Base-by-base conservation (phyloP, 1,284 basidiomycete species). In the Heliocybe sulcata region DNA sequence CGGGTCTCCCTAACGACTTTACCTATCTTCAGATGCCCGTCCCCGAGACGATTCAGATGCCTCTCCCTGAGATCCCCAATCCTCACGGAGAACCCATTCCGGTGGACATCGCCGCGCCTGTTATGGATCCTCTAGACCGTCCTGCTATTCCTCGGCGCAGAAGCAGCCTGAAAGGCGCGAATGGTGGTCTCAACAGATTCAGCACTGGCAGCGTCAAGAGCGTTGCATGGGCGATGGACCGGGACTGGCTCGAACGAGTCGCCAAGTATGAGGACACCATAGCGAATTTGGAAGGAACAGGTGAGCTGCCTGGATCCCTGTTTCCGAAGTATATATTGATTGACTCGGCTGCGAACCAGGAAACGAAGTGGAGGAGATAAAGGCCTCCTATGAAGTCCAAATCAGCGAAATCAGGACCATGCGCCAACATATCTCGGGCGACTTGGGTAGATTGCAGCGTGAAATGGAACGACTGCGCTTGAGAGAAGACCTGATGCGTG, bases 221-320 rank as follows among this genome's bases (percentile, higher is more conserved):
- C 8, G 85, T 87, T 8, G 83, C 85, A 33, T 87, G 85, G 85
- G 85, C 85, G 29, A 85, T 85, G 70, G 77, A 82, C 55, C 74
- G 72, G 19, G 82, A 82, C 55, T 75, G 80, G 70, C 72, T 76
- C 35, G 75, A 76, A 10, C 81, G 82, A 59, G 72, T 84, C 58
- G 72, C 73, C 26, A 77, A 77, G 60, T 84, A 82, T 62, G 72
- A 78, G 20, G 72, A 76, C 57, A 75, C 76, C 19, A 73, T 77
- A 23, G 76, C 74, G 54, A 77, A 81, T 59, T 77, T 77, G 1
- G 80, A 84, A 55, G 71, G 73, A 47, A 77, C 81, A 54, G 81
- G 85, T 83, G 56, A 55, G 77, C 10, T 26, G 33, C 31, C 16
- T 14, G 45, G 51, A 31, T 26, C 22, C 20, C 19, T 20, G 50